Evolutionary conservation across 2,329 filamentous ascomycete species (phyloP).

Genomic region (Fusarium abutilonis): DNA sequence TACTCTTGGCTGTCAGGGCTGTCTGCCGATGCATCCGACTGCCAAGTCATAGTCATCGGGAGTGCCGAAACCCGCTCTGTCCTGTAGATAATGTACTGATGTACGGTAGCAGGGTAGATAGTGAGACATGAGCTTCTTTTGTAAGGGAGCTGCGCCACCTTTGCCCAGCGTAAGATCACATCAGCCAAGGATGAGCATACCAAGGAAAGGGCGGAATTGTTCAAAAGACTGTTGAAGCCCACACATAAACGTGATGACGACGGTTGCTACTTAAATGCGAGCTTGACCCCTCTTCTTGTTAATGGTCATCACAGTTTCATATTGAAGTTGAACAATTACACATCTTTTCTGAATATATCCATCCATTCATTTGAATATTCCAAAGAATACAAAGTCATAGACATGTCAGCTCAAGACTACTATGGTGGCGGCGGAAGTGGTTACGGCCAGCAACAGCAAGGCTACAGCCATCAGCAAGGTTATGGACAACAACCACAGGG

Average conservation of each 20-base stretch:
- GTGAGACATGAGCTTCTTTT: not conserved
- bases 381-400: not conserved
- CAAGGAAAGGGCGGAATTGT: conserved; percentile 15
- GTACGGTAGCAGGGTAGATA: no score
- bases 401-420: conserved; percentile 44
- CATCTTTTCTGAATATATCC: not conserved
- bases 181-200: conserved; percentile 27
- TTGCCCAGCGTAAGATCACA: conserved; percentile 29
- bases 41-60: conserved; percentile 33
- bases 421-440: conserved; percentile 30
- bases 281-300: conserved; percentile 9
- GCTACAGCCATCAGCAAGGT: conserved; percentile 23
- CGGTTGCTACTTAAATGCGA: conserved; percentile 24
- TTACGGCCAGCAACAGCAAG: conserved; percentile 18
- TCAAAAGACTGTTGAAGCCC: conserved; percentile 3
- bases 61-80: conserved; percentile 25
- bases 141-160: conserved; percentile 30
- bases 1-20: not conserved
- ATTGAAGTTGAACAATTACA: no score
- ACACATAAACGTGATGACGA: conserved; percentile 19
- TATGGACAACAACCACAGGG: conserved; percentile 29
- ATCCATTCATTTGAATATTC: not conserved
- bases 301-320: no score
- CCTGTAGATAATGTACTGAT: not conserved
- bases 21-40: conserved; percentile 35